Base-by-base conservation (phyloP, 495 filamentous ascomycete genomes). In the Aspergillus campestris region DNA sequence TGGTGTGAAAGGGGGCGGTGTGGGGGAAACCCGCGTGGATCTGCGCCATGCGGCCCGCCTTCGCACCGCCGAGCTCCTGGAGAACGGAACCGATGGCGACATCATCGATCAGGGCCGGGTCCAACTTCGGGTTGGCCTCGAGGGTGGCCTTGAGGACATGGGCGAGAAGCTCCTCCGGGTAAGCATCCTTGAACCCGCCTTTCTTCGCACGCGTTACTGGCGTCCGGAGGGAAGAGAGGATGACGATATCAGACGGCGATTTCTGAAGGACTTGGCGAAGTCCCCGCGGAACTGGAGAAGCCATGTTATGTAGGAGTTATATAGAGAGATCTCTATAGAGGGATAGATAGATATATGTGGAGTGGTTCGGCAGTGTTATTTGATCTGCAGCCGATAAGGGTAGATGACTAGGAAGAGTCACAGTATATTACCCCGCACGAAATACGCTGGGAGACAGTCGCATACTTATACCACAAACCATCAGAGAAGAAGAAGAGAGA, bases 21-120 rank as follows among this genome's bases (percentile, higher is more conserved):
- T 73, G 64, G n/a, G 87, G 79, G 61, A 84, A 86, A 31, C 87
- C 87, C 47, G 80, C 78, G 65, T 90, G 84, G 60, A 87, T 83
- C 53, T 88, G 75, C 34, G 87, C 87, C 89, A 94, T 94, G 50
- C 90, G 84, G 31, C 86, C 87, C 9, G 88, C 88, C 71, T 96
- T 96, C 44, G 80, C 81, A 45, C 89, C 89, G 43, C 90, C 90
- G 18, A 96, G 86, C 60, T 94, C 87, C 43, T 86, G 84, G 33
- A 96, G 77, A 11, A 95, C 90, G 40, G 87, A 88, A 48, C 90
- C 90, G 52, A 95, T 82, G 44, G 79, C 78, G 10, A 95, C 81
- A 53, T 95, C 90, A 55, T 91, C 72, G 50, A 96, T 82, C 12
- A 69, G 52, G 6, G 77, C 65, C 0, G 86, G 83, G 51, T 86